Conservation (phyloP, 2,329 filamentous ascomycete genomes). For the Microthyrium microscopicum region DNA sequence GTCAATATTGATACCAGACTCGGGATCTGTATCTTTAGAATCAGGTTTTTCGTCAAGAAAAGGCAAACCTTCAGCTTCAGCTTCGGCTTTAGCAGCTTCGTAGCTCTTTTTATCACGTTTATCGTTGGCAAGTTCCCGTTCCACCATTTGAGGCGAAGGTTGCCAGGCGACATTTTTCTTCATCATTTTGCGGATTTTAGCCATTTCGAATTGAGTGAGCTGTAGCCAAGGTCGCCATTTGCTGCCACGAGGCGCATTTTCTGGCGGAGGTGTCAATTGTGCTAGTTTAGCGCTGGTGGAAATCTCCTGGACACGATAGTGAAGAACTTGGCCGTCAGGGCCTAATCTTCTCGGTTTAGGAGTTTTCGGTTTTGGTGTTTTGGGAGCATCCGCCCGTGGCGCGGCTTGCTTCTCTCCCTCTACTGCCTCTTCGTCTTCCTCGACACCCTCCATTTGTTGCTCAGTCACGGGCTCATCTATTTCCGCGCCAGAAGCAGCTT, state of each 20-base stretch:
- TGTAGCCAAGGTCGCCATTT: constrained; percentile 46
- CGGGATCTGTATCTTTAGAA: constrained; percentile 37
- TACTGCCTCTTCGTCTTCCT: not conserved
- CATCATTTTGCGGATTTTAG: constrained; percentile 64
- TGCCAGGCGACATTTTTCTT: constrained; percentile 84
- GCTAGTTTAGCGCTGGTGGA: constrained; percentile 46
- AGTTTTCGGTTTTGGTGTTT: constrained; percentile 20
- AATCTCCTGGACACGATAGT: constrained; percentile 37
- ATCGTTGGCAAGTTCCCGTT: constrained; percentile 55
- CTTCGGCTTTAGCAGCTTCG: constrained; percentile 43
- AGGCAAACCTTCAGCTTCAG: constrained; percentile 45
- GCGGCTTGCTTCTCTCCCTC: constrained; percentile 5
- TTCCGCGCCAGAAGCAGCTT: no score
- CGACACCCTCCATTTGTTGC: constrained; percentile 18
- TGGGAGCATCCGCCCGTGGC: constrained; percentile 11
- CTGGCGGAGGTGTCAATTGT: constrained; percentile 40
- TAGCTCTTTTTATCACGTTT: constrained; percentile 36
- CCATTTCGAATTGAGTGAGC: constrained; percentile 52
- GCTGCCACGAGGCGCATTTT: constrained; percentile 42
- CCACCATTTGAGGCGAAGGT: constrained; percentile 73
- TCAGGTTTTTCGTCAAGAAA: constrained; percentile 40
- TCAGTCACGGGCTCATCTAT: constrained; percentile 25
- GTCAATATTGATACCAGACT: constrained; percentile 43
- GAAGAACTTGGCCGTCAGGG: constrained; percentile 34
- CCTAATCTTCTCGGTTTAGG: constrained; percentile 24